Base-by-base conservation (phyloP, 1,284 basidiomycete genomes). In the Rhodotorula sp. region DNA sequence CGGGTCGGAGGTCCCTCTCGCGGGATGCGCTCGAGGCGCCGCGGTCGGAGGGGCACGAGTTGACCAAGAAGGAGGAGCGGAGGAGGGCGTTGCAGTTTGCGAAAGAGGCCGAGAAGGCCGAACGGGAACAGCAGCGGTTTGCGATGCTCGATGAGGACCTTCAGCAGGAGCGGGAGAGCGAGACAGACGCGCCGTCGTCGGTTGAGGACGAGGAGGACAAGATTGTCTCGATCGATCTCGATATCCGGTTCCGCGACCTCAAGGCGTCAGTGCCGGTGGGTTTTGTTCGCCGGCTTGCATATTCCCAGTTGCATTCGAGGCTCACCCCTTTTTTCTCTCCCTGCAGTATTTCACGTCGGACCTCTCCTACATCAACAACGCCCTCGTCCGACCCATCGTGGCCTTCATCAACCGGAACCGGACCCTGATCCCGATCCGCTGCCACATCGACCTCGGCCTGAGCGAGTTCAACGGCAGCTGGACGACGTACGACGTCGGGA, bases 331-430 rank as follows among this genome's bases (percentile, higher is more conserved):
- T 20, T 62, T 12, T 14, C 47, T 14, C 4, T 26, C 2, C 46
- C 5, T 39, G 46, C 68, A 79, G 75, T 86, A 95, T 58, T 97
- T 93, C 82, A 89, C 91, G 46, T 86, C 85, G 59, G 91, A 95
- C 78, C 80, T 99, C 69, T 93, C 91, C 66, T 93, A 97, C 80
- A 90, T 91, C 72, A 96, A 96, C 79, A 93, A 91, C 79, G 97
- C 96, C n/a, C 84, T 99, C 47, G 91, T 97, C 57, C 84, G 97
- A 70, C 96, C 97, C 6, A 98, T 99, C 74, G 97, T 99, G 8
- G 95, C 94, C 0, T 99, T 99, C 80, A 97, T 99, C 88, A 97
- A 97, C 91, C 90, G 91, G 1, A 95, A 97, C 80, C 88, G 90
- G 72, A 97, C 95, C 0, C 83, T 97, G 74, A 87, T 97, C 4